Percentiles rank a stretch among this genome's conserved stretches.
Evolutionary conservation across 306 rosid species (phyloP).

Genomic region (Inga laurina): DNA sequence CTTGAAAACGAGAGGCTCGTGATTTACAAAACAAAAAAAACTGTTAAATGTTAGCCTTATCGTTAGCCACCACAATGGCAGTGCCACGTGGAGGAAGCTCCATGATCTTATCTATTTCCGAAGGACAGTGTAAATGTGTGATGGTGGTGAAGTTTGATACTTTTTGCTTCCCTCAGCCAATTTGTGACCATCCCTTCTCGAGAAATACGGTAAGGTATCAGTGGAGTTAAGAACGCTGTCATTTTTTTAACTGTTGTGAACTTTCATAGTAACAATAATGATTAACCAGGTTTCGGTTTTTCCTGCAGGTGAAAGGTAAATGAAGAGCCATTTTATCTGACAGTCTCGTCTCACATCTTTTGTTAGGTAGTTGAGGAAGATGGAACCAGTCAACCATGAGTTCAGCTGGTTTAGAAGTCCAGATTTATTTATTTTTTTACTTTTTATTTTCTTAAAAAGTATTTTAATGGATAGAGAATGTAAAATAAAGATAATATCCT

Average conservation of each 20-base stretch:
- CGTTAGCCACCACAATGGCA: conserved; percentile 41
- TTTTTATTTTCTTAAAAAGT: no score
- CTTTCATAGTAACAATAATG: background rate
- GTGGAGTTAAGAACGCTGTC: conserved; percentile 17
- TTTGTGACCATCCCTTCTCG: conserved; percentile 30
- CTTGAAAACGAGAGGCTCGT: conserved; percentile 9
- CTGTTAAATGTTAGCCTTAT: conserved; percentile 56
- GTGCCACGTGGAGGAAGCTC: conserved; percentile 53
- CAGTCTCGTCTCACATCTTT: conserved; percentile 27
- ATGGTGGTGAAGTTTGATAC: conserved; percentile 37
- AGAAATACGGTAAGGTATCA: background rate
- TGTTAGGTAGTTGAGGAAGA: conserved; percentile 15
- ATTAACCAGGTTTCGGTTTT: background rate
- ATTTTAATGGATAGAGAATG: no score
- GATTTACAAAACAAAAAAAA: background rate
- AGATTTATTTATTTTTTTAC: no score
- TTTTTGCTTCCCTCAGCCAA: conserved; percentile 17
- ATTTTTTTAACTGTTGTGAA: background rate
- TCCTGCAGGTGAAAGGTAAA: background rate
- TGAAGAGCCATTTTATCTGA: conserved; percentile 23
- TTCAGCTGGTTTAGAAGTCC: no score
- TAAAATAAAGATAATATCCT: no score
- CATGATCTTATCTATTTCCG: conserved; percentile 49
- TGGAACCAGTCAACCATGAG: no score
- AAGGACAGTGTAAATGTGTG: conserved; percentile 44